Conservation (phyloP, 1,284 basidiomycete species). For the Cryptococcus maquisensis region DNA sequence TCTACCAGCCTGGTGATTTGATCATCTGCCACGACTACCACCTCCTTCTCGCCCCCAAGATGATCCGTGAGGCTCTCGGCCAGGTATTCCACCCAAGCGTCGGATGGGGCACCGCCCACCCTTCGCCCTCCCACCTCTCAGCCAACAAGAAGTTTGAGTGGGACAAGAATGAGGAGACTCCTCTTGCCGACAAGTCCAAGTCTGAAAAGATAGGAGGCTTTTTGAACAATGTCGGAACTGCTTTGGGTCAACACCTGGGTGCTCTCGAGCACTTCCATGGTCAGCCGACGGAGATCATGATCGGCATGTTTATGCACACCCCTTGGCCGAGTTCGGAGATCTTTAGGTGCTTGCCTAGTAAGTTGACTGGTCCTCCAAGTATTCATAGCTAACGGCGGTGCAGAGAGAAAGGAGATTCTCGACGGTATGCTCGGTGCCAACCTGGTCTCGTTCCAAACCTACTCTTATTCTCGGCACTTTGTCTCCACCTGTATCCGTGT, state of each 20-base stretch:
- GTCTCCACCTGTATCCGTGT: constrained; percentile 91
- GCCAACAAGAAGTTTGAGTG: constrained; percentile 34
- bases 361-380: constrained; percentile 32
- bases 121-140: constrained; percentile 24
- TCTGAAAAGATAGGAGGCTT: constrained; percentile 23
- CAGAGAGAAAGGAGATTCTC: constrained; percentile 84
- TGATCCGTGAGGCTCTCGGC: constrained; percentile 72
- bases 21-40: constrained; percentile 92
- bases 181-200: constrained; percentile 9
- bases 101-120: constrained; percentile 22
- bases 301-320: constrained; percentile 94
- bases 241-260: constrained; percentile 24
- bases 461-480: constrained; percentile 95
- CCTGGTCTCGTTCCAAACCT: constrained; percentile 94
- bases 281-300: constrained; percentile 49
- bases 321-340: constrained; percentile 96
- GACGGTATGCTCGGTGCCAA: constrained; percentile 98
- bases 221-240: constrained; percentile 28
- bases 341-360: constrained; percentile 85
- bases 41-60: constrained; percentile 79
- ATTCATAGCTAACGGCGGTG: not conserved
- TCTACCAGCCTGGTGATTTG: constrained; percentile 84
- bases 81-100: constrained; percentile 53
- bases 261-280: constrained; percentile 16
- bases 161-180: constrained; percentile 18